Base-by-base conservation (phyloP, 345 rosid genomes). In the Kandelia obovata region DNA sequence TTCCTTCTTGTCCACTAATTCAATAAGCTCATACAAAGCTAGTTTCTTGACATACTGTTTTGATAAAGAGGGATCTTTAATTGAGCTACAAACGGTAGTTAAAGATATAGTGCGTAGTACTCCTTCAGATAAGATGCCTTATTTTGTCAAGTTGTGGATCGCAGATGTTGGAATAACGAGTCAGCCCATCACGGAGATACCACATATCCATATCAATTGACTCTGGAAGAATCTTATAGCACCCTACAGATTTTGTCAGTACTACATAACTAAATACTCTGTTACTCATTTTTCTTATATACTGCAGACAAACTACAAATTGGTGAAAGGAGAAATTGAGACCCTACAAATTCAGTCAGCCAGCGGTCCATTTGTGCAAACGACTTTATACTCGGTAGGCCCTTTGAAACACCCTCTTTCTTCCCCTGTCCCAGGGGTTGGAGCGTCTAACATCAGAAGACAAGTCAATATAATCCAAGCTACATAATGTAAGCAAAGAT, bases 251-350 rank as follows among this genome's bases (percentile, higher is more conserved):
- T 17, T 57, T 76, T 39, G 73, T 62, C 60, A 49, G 56, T 7
- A n/a, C 11, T 43, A 49, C 8, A 32, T 5, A 23, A 43, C 55
- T 20, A 28, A 21, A 53, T 53, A 37, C 23, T 26, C 19, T 28
- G 28, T 27, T 9, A 15, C 47, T 9, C 23, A 8, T 8, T 32
- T 27, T 25, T 6, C 17, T 26, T 17, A 47, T 30, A 57, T 47
- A 66, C 58, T 68, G 76, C 73, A 76, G 73, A 64, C 80, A 77
- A 69, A 62, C 52, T 17, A 0, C 15, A 66, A 53, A 64, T 66
- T 56, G 75, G 47, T 9, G 47, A 39, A 39, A 39, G 47, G 31
- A 71, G 31, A 61, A 47, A 49, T 27, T 34, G 39, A 57, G 66
- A 49, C 58, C 62, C 66, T 37, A 56, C 61, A 39, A 26, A 31